phyloP scores from a whole-genome alignment of 352 stramenopile genomes.

The Pythium biforme region DNA sequence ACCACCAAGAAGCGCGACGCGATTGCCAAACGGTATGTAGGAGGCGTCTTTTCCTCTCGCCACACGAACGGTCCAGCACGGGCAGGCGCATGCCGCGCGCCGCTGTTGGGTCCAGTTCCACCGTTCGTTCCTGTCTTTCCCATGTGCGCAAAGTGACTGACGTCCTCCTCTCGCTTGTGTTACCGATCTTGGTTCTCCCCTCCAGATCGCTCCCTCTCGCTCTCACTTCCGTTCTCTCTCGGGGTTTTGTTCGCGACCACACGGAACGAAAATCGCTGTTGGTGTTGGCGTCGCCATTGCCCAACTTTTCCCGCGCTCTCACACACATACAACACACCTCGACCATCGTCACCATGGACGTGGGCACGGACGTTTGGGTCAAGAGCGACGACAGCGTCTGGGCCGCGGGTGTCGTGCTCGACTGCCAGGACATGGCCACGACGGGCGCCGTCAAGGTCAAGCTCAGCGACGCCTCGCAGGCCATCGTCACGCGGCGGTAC shows the following conservation, averaged over 20 bases:
- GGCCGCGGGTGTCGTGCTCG: conserved; percentile 62
- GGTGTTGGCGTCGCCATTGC: no score
- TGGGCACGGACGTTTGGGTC: conserved; percentile 83
- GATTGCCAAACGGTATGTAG: not conserved
- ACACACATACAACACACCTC: not conserved
- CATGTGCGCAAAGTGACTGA: conserved; percentile 10
- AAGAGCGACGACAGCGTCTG: conserved; percentile 65
- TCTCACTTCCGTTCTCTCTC: no score
- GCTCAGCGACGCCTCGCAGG: conserved; percentile 33
- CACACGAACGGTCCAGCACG: not conserved
- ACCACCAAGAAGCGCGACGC: no score
- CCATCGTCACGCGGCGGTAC: conserved; percentile 41
- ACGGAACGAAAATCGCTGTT: no score
- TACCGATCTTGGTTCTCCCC: not conserved
- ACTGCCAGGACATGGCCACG: conserved; percentile 46
- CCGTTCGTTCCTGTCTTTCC: not conserved
- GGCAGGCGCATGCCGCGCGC: not conserved
- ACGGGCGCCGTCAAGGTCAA: conserved; percentile 48
- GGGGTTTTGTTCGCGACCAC: no score
- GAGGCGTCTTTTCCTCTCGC: not conserved
- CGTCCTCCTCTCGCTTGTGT: not conserved
- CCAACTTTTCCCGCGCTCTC: no score
- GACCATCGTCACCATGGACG: conserved; percentile 74
- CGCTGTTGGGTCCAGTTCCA: not conserved
- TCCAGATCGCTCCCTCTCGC: no score